These are phyloP conservation scores for Knufia petricola DNA, from an alignment of 2,329 filamentous ascomycete species.

Conservation along the genomic window DNA sequence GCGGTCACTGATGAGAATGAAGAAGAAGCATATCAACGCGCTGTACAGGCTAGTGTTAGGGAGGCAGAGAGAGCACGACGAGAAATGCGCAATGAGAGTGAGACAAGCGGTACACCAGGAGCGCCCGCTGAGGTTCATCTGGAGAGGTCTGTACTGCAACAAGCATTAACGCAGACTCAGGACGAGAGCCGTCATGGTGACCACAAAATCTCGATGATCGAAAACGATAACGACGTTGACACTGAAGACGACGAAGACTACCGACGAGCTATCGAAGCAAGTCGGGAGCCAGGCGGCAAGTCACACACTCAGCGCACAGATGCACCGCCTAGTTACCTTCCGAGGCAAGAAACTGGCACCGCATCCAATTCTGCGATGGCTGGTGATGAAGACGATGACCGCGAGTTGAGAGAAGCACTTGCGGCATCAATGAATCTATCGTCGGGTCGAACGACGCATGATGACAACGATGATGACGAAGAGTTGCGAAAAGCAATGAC, in stretches of 20 bases:
- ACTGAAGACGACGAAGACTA: conserved; percentile 30
- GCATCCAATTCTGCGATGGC: not conserved
- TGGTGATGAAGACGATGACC: conserved; percentile 30
- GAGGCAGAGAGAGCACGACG: conserved; percentile 17
- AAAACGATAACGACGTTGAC: conserved; percentile 23
- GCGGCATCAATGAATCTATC: conserved; percentile 31
- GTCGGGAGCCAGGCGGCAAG: not conserved
- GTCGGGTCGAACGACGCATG: not conserved
- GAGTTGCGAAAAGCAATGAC: conserved; percentile 41
- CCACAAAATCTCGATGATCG: conserved; percentile 10
- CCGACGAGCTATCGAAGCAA: conserved; percentile 30
- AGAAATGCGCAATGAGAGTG: conserved; percentile 9
- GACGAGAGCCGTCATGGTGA: conserved; percentile 25
- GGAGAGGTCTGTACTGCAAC: conserved; percentile 28
- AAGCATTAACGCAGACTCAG: conserved; percentile 36
- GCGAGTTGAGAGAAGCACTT: conserved; percentile 40
- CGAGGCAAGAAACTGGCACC: conserved; percentile 1
- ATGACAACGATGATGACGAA: conserved; percentile 27
- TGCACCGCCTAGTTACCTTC: not conserved
- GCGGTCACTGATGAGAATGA: conserved; percentile 20
- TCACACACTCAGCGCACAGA: not conserved
- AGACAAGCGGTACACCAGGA: not conserved
- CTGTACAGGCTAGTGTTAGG: conserved; percentile 21
- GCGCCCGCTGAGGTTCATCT: conserved; percentile 26
- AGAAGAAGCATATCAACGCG: conserved; percentile 26